A percentile compares a stretch with the other conserved stretches of the same genome.
Conservation (phyloP, 768 basidiomycete species). For the Naganishia vaughanmartiniae region DNA sequence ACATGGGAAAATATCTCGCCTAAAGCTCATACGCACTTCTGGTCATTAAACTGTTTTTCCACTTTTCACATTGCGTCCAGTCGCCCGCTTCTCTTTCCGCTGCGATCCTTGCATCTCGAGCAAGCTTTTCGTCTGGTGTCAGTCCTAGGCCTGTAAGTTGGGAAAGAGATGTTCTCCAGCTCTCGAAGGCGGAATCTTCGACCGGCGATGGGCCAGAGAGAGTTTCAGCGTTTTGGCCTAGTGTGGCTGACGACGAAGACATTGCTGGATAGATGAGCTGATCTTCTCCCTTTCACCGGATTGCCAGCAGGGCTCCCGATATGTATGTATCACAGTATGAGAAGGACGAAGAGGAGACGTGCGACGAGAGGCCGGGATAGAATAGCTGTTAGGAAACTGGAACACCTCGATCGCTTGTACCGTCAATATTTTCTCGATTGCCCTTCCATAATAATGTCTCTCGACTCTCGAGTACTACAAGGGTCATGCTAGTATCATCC, state of each 20-base stretch:
- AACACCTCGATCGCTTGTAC: neutral
- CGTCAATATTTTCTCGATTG: neutral
- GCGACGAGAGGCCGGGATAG: neutral
- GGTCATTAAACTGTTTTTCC: constrained; percentile 66
- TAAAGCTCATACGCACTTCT: constrained; percentile 60
- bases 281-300: too few species aligned
- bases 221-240: neutral
- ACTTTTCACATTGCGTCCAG: constrained; percentile 63
- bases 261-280: neutral
- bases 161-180: constrained; percentile 59
- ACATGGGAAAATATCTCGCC: neutral
- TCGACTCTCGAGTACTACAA: neutral
- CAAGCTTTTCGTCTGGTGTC: constrained; percentile 54
- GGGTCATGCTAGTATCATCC: neutral
- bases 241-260: neutral
- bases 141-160: constrained; percentile 60
- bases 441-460: neutral
- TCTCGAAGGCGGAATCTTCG: constrained; percentile 54
- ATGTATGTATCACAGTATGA: too few species aligned
- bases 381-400: neutral
- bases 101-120: constrained; percentile 44
- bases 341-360: neutral
- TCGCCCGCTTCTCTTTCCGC: constrained; percentile 52
- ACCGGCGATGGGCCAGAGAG: neutral
- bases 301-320: too few species aligned